Base-by-base conservation (phyloP, 2,329 filamentous ascomycete genomes). In the Botrytis pseudocinerea region DNA sequence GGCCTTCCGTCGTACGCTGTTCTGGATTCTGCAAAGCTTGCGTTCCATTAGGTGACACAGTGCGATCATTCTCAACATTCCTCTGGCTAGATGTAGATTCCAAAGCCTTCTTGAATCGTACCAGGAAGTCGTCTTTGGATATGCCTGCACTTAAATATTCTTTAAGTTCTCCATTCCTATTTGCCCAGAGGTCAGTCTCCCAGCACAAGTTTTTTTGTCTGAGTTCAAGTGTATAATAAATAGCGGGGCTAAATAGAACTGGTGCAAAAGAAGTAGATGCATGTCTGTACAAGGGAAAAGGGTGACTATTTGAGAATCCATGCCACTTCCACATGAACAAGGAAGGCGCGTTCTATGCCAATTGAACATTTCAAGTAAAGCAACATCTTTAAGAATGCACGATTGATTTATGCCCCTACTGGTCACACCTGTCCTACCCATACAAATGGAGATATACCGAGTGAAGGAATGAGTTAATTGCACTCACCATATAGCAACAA, bases 401-500 rank as follows among this genome's bases (percentile, higher is more conserved):
- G 48, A 51, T 38, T 25, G 12, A 38, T 42, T 8, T 32, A 57
- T 42, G 35, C 65, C 35, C 14, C 4, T 32, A 57, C 54, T 22
- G 10, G 3, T 48, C 18, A 32, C 16, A 51, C 4, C 28, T 32
- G 28, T 2, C 6, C 18, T 10, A 40, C 16, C 25, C 38, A 38
- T 69, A 28, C 2, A 32, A 0, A 42, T 42, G 22, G 16, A 44
- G 35, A 32, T 69, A 28, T 16, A 57, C 28, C 7, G 18, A 57
- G 32, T 32, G 2, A 42, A 42, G 25, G 25, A 14, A 80, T 25
- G 28, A 28, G 12, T 42, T 14, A 1, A 40, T 22, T 6, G n/a
- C 42, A 40, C 86, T 70, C 84, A 91, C 88, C 91, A 89, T 77
- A 97, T 95, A 32, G 97, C 85, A 25, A 97, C 87, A 14, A 97